These are phyloP conservation scores for Hyphopichia burtonii DNA, from an alignment of 1,139 yeast species.

Conservation along the genomic window DNA sequence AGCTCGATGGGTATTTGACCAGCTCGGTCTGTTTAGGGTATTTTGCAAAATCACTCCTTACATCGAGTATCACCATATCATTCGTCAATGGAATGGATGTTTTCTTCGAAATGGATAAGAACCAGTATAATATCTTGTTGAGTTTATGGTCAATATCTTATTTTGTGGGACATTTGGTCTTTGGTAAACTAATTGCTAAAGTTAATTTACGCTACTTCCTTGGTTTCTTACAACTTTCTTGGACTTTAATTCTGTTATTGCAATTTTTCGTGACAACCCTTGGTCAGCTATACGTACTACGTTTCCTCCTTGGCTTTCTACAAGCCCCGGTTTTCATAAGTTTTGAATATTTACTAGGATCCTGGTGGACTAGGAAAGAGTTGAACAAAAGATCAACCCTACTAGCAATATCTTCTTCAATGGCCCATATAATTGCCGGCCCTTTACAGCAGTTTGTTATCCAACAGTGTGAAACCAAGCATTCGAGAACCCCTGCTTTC, in stretches of 20 bases:
- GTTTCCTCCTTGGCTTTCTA: constrained; percentile 9
- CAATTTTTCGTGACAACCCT: constrained; percentile 7
- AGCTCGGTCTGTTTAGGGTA: constrained; percentile 6
- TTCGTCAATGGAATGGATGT: constrained; percentile 9
- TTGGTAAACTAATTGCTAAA: background rate
- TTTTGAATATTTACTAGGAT: constrained; percentile 16
- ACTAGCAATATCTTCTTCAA: constrained; percentile 31
- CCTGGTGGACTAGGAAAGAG: constrained; percentile 12
- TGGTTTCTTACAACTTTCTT: constrained; percentile 7
- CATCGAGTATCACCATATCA: constrained; percentile 7
- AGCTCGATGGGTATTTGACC: constrained; percentile 7
- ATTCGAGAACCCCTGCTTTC: constrained; percentile 29
- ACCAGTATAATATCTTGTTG: constrained; percentile 8
- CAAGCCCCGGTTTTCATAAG: constrained; percentile 10
- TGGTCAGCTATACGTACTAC: constrained; percentile 5
- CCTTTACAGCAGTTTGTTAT: constrained; percentile 45
- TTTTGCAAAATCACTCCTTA: constrained; percentile 8
- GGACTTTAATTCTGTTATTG: constrained; percentile 7
- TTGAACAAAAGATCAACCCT: constrained; percentile 15
- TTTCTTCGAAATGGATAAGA: constrained; percentile 7
- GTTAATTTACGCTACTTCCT: constrained; percentile 7
- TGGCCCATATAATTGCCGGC: constrained; percentile 47
- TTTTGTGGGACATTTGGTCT: constrained; percentile 3
- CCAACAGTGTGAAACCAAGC: constrained; percentile 15
- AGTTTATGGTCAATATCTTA: constrained; percentile 9